Base-by-base conservation (phyloP, 1,139 yeast species). In the Lodderomyces jiufengensis region DNA sequence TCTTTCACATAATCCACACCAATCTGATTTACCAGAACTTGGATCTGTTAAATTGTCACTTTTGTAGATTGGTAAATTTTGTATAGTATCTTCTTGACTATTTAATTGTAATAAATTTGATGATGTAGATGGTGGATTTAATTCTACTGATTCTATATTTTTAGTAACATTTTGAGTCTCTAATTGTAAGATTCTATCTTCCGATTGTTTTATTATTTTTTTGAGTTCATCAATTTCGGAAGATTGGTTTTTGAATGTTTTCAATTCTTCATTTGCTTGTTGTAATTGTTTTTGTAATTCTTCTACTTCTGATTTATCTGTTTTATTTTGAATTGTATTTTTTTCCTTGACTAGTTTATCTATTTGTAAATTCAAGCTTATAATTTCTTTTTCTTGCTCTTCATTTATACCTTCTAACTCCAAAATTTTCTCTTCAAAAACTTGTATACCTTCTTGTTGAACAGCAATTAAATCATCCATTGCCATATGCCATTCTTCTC, bases 1-100 rank as follows among this genome's bases (percentile, higher is more conserved):
- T 38, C 87, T 66, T 57, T 90, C 97, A 61, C 97, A 90, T 35
- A 87, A 67, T 0, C 95, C 95, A 62, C 97, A 90, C 95, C 96
- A 90, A 48, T 78, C 71, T 15, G 63, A 66, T 33, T 87, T 71
- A 1, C 96, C 96, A 1, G 77, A 77, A 4, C 90, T 71, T 1
- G 92, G 84, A 52, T 86, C 95, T 2, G 64, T 52, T 25, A 66
- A 66, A 1, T 47, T 49, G 59, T 0, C 87, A 84, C 34, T 62
- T 58, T n/a, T n/a, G 41, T 73, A 80, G 2, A 80, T 64, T 12
- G 83, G 82, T 32, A 78, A 55, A 5, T 38, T 37, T 32, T 18
- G 20, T 5, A 18, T 7, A 18, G 57, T 46, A 9, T 18, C 7
- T n/a, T 21, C 31, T 16, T 16, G 18, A 16, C 23, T 16, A 3